phyloP scores from a whole-genome alignment of 2,329 filamentous ascomycete species.

The Sarocladium brachiariae region DNA sequence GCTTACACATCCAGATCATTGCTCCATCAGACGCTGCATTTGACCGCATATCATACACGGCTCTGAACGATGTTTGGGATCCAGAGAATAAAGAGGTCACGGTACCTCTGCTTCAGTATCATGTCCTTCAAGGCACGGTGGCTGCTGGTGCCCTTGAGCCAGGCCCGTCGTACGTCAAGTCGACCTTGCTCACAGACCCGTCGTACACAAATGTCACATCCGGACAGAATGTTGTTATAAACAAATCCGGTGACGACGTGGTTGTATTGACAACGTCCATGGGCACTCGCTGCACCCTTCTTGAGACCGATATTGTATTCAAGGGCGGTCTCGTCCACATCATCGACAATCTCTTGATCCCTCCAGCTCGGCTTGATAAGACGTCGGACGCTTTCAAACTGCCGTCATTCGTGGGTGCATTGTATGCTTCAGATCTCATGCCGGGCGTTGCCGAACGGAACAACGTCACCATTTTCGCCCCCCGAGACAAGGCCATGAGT shows the following conservation, averaged over 20 bases:
- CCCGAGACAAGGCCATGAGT: constrained; percentile 53
- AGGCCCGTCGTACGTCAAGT: constrained; percentile 31
- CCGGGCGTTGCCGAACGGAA: constrained; percentile 33
- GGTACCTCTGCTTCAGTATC: constrained; percentile 51
- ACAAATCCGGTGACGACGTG: constrained; percentile 33
- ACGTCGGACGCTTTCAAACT: constrained; percentile 41
- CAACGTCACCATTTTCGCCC: constrained; percentile 57
- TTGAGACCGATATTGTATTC: constrained; percentile 38
- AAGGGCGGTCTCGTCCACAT: constrained; percentile 44
- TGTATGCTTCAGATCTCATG: constrained; percentile 26
- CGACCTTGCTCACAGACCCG: constrained; percentile 35
- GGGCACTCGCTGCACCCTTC: constrained; percentile 35
- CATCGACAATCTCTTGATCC: constrained; percentile 43
- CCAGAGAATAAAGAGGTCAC: constrained; percentile 36
- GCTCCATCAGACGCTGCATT: constrained; percentile 54
- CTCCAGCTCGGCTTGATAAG: constrained; percentile 39
- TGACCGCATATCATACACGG: constrained; percentile 44
- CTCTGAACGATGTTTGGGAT: constrained; percentile 39
- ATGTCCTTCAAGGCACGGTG: constrained; percentile 50
- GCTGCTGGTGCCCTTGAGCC: constrained; percentile 27
- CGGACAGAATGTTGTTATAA: constrained; percentile 41
- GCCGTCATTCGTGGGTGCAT: constrained; percentile 31
- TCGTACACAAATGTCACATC: constrained; percentile 41
- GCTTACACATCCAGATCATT: constrained; percentile 34
- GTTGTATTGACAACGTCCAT: constrained; percentile 44